Evolutionary conservation across 768 basidiomycete genomes (phyloP), one percentile per base, ranked within the genome.

Genomic region (Auriscalpium vulgare): DNA sequence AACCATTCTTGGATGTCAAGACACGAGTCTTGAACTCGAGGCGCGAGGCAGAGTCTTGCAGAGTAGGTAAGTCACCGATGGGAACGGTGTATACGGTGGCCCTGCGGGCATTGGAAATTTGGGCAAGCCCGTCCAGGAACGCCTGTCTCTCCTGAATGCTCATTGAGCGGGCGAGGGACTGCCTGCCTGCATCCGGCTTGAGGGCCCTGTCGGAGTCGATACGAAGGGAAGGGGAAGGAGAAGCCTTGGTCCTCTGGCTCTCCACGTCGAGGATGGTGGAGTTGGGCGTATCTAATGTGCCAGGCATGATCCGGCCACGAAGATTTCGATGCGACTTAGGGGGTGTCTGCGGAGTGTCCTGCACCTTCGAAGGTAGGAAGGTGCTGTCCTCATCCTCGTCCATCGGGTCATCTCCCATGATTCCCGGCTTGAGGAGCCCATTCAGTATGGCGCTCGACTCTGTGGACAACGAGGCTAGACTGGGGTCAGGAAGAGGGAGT

Each of bases 391-490:
- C 59, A 29, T 29, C 29, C 14, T 55, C 58, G 14, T 64, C 59
- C 17, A 69, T 66, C 19, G 60, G 71, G 46, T 68, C 69, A 34
- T 69, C 69, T 50, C 53, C 50, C 54, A 71, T 62, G 45, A 78
- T 74, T 53, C 75, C 78, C 13, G 78, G 74, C 59, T 76, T 70
- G 21, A 76, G 59, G 17, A 84, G 67, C 54, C 69, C 66, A 48
- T 72, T 74, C n/a, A 83, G 68, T 35, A 80, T 66, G 16, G 77
- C 75, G 45, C 73, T 72, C 13, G 80, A 73, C 13, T 74, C 74
- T 14, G 75, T 70, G 8, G 75, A 72, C 13, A 85, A 71, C 19
- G 84, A 84, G 16, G 69, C 69, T n/a, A 85, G 69, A 23, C 71
- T 81, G 50, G 75, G 72, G 38, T 70, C 69, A 5, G 65, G 68